Evolutionary conservation across 257 asterid genomes (phyloP), one percentile per base, ranked within the genome.

Genomic region (Solanum arcanum): DNA sequence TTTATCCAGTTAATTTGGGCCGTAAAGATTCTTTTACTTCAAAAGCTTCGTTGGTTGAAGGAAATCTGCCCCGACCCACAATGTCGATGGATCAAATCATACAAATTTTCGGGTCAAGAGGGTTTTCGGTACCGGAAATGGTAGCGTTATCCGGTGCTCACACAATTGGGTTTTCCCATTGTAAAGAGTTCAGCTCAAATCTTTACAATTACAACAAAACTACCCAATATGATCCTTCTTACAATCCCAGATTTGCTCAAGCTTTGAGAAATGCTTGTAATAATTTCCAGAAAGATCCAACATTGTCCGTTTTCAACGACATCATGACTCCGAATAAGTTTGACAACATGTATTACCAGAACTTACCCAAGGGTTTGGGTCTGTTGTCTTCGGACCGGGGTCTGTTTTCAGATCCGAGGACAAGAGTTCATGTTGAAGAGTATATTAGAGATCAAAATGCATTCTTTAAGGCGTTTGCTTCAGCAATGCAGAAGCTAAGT

Each of bases 81-180:
- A 95, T 94, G 95, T 8, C 98, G 3, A 92, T 94, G 92, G 68
- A 87, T 33, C 92, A 93, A 86, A 90, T 94, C 69, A 86, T 97
- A 49, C 77, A 89, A n/a, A 90, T 97, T 15, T 97, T 95, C 91
- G 11, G 82, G 12, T 88, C 93, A 3, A 93, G 89, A 41, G 97
- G 97, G 2, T 95, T 97, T 46, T 89, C 95, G 2, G 83, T 90
- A 3, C 94, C 93, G 77, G 99, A 97, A 89, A 95, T 93, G 98
- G 98, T 95, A 37, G 99, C 98, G 0, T 74, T 97, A 21, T 69
- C 96, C 81, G 99, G 98, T 1, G 99, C 99, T 12, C 99, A 96
- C 95, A 94, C 99, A 8, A 95, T 96, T 86, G 99, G 99, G 2
- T 95, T 97, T 86, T 95, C 99, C 0, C 99, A 97, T 87, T 97